phyloP scores from a whole-genome alignment of 345 rosid species.

The Mercurialis annua region DNA sequence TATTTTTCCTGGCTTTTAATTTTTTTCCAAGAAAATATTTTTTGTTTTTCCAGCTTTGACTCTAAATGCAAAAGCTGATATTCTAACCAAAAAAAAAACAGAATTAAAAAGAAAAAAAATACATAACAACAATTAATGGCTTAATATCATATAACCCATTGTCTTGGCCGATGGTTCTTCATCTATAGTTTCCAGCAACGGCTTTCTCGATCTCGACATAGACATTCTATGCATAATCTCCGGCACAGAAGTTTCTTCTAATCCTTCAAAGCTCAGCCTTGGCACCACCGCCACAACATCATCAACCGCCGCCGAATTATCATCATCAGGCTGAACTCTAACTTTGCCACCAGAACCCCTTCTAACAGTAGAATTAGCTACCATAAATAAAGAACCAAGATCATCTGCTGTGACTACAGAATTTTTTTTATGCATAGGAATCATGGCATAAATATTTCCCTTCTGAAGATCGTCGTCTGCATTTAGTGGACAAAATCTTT shows the following conservation, averaged over 20 bases:
- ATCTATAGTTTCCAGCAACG: constrained; percentile 18
- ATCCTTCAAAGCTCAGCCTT: constrained; percentile 18
- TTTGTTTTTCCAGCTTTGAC: background rate
- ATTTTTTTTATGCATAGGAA: constrained; percentile 21
- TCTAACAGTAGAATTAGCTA: constrained; percentile 7
- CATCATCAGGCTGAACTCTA: constrained; percentile 4
- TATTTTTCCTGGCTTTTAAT: background rate
- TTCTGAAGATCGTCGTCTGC: constrained; percentile 17
- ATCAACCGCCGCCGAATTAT: background rate
- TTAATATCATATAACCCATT: background rate
- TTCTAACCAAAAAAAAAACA: background rate
- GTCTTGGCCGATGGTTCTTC: constrained; percentile 14
- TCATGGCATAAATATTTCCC: constrained; percentile 16
- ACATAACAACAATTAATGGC: too few relatives aligned
- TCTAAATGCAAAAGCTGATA: background rate
- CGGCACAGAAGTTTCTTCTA: constrained; percentile 20
- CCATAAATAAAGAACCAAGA: constrained; percentile 16
- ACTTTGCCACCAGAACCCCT: background rate
- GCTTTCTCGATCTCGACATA: constrained; percentile 27
- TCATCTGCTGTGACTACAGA: constrained; percentile 14
- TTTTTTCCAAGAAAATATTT: too few relatives aligned
- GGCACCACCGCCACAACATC: background rate
- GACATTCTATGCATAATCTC: constrained; percentile 20
- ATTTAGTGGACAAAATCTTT: constrained; percentile 17
- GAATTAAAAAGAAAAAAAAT: background rate